phyloP scores from a whole-genome alignment of 495 filamentous ascomycete genomes.

The Hypomontagnella monticulosa region DNA sequence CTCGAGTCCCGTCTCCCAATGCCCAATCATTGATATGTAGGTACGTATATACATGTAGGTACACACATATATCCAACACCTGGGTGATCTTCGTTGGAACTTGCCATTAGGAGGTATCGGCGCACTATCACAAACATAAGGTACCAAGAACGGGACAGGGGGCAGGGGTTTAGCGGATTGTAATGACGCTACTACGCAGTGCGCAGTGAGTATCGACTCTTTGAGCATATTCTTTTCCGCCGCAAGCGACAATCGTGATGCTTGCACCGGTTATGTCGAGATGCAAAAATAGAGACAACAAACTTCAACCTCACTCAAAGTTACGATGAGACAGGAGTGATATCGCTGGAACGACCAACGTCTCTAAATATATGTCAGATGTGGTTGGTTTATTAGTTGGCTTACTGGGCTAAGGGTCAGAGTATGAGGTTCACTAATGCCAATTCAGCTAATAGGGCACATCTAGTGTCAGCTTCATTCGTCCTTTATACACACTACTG shows the following conservation, averaged over 20 bases:
- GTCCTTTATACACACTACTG: no score
- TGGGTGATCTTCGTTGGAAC: slow-evolving; percentile 29
- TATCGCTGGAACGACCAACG: not conserved
- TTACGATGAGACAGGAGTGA: slow-evolving; percentile 8
- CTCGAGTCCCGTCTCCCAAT: slow-evolving; percentile 8
- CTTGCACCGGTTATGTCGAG: slow-evolving; percentile 2
- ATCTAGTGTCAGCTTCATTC: no score
- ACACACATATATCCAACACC: slow-evolving; percentile 8
- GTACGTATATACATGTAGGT: not conserved
- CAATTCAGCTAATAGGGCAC: not conserved
- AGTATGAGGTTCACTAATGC: slow-evolving; percentile 3
- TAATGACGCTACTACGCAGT: slow-evolving; percentile 33
- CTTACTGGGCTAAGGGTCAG: not conserved
- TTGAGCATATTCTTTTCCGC: slow-evolving; percentile 35
- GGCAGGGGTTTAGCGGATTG: slow-evolving; percentile 28
- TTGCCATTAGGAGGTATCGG: slow-evolving; percentile 21
- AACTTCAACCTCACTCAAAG: not conserved
- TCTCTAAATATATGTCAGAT: not conserved
- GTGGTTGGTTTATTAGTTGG: not conserved
- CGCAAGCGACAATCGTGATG: slow-evolving; percentile 31
- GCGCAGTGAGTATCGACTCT: slow-evolving; percentile 9
- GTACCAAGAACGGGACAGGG: slow-evolving; percentile 32
- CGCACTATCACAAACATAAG: slow-evolving; percentile 32
- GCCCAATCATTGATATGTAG: slow-evolving; percentile 5
- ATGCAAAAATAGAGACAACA: slow-evolving; percentile 1